Evolutionary conservation across 129 eudicot genomes (phyloP).

Genomic region (Pittosporum tobira): DNA sequence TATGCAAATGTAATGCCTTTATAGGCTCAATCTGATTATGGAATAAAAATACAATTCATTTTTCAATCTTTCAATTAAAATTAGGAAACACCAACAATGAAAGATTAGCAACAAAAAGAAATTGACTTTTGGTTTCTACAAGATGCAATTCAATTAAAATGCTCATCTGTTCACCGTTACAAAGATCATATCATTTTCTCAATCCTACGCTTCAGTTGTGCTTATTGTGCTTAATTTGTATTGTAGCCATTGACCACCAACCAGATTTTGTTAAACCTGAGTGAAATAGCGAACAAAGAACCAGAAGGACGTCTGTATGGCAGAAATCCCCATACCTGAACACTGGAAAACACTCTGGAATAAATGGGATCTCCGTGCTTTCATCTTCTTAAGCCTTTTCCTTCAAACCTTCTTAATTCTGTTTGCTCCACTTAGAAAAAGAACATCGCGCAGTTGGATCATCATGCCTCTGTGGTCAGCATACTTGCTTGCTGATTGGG

Average conservation of each 20-base stretch:
- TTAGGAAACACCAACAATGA: too few relatives aligned
- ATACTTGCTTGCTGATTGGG: constrained; percentile 50
- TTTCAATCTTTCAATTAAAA: too few relatives aligned
- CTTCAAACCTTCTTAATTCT: constrained; percentile 1
- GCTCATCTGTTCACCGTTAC: background rate
- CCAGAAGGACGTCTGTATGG: background rate
- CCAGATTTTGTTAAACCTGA: too few relatives aligned
- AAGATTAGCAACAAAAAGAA: too few relatives aligned
- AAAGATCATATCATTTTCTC: too few relatives aligned
- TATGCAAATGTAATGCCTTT: too few relatives aligned
- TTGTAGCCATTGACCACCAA: background rate
- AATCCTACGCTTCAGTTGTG: too few relatives aligned
- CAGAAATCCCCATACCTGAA: constrained; percentile 13
- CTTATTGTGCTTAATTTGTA: background rate
- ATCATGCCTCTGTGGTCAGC: constrained; percentile 48
- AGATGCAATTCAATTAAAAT: background rate
- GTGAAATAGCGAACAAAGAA: background rate
- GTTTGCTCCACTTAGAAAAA: constrained; percentile 4
- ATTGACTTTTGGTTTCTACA: too few relatives aligned
- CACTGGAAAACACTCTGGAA: constrained; percentile 15
- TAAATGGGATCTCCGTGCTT: constrained; percentile 16
- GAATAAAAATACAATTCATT: too few relatives aligned
- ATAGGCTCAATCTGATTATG: too few relatives aligned
- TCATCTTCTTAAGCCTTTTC: constrained; percentile 10
- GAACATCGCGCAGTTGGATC: constrained; percentile 14